These are phyloP conservation scores for Neofusicoccum sp. DNA, from an alignment of 2,329 filamentous ascomycete genomes.

Conservation along the genomic window DNA sequence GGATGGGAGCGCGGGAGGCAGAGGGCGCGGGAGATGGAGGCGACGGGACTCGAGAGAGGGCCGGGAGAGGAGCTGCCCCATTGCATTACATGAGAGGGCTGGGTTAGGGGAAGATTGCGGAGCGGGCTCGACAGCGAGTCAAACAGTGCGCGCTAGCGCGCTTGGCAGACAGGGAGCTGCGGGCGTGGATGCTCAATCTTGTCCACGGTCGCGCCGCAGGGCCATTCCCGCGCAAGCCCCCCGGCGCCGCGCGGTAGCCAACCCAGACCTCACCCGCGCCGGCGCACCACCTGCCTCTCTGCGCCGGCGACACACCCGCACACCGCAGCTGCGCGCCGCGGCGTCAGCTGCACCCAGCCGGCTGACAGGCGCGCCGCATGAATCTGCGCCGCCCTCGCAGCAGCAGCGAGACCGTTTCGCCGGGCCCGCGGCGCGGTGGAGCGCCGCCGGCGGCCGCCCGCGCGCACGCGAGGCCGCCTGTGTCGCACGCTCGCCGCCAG, in stretches of 20 bases:
- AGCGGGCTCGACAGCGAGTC: constrained; percentile 11
- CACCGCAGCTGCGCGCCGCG: background rate
- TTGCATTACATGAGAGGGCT: constrained; percentile 16
- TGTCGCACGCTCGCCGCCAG: constrained; percentile 8
- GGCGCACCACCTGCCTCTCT: background rate
- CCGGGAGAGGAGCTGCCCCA: constrained; percentile 9
- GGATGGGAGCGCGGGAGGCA: constrained; percentile 12
- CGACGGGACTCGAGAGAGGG: constrained; percentile 14
- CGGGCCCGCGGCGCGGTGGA: constrained; percentile 10
- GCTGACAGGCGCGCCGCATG: constrained; percentile 14
- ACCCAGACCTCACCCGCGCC: background rate
- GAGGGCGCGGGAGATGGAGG: constrained; percentile 14
- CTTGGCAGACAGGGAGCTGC: constrained; percentile 6
- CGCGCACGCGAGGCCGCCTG: constrained; percentile 6
- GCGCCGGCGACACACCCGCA: background rate
- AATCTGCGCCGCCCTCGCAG: constrained; percentile 15
- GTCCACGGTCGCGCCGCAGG: constrained; percentile 6
- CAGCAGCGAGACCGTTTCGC: constrained; percentile 11
- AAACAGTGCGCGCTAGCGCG: background rate
- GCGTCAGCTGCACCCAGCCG: background rate
- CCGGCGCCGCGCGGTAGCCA: background rate
- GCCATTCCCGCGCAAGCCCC: constrained; percentile 9
- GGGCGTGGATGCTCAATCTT: constrained; percentile 12
- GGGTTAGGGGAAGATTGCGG: constrained; percentile 13
- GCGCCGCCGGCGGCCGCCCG: background rate